Evolutionary conservation across 2,329 filamentous ascomycete genomes (phyloP), one percentile per base, ranked within the genome.

Genomic region (Pseudopyricularia javanii): DNA sequence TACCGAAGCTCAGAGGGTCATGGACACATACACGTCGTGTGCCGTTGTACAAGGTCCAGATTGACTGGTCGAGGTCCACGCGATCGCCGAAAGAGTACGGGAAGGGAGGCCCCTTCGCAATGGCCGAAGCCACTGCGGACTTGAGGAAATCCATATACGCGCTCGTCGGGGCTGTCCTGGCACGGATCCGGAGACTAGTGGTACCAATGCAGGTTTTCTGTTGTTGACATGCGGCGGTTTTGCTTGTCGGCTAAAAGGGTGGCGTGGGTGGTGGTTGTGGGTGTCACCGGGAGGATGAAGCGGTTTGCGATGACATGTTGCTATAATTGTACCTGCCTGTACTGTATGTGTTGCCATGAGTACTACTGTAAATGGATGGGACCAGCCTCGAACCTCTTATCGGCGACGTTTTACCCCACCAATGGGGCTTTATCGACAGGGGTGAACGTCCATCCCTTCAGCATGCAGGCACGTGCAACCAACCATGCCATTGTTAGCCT

Each of bases 11-110:
- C n/a, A n/a, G n/a, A n/a, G n/a, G n/a, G n/a, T n/a, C n/a, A n/a
- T n/a, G n/a, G 35, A 20, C 37, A 64, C 74, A 57, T 77, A 93
- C 91, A 70, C 88, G 83, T 72, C 86, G 93, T 53, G 88, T 95
- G 63, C 89, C 93, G 70, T 97, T 96, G 70, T 93, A 85, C 54
- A 98, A 73, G n/a, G 86, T 88, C 91, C 93, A 98, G 62, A 97
- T 91, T 26, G 91, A 95, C 64, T 93, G 83, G 66, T 94, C 88
- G 52, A 93, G 76, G 66, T 97, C 91, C 55, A 97, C 86, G 66
- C 86, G 82, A 68, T 98, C 93, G 62, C 91, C 91, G 65, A 97
- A 93, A 49, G 80, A 85, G 66, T 95, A 97, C 4, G 90, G 90
- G 64, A 96, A 95, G 6, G 91, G 85, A 52, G 91, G 90, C 2